Conservation (phyloP, 441 rosid genomes). For the Aleurites moluccanus region DNA sequence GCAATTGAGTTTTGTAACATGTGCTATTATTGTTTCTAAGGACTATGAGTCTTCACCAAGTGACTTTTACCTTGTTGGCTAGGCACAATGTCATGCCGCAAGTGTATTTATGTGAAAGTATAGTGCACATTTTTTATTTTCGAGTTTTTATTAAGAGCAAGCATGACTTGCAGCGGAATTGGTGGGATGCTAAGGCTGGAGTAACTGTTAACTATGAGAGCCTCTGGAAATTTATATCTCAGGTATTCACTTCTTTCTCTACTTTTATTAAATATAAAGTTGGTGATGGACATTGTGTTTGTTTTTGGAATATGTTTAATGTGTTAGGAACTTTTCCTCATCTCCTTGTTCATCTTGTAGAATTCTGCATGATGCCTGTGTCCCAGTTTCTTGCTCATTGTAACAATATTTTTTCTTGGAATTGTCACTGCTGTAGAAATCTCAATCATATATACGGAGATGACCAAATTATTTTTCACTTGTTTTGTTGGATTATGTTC, state of each 20-base stretch:
- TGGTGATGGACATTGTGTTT: background rate
- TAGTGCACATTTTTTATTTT: background rate
- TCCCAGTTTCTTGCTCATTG: background rate
- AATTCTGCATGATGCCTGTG: background rate
- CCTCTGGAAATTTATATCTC: background rate
- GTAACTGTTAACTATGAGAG: background rate
- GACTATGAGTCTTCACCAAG: background rate
- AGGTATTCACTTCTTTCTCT: background rate
- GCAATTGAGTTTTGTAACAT: background rate
- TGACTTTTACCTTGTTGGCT: background rate
- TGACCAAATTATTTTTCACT: background rate
- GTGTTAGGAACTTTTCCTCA: background rate
- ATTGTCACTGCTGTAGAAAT: background rate
- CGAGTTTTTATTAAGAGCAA: background rate
- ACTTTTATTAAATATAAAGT: background rate
- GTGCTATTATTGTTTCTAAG: background rate
- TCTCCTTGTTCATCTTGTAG: background rate
- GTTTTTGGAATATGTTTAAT: background rate
- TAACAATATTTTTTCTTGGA: background rate
- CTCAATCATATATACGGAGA: background rate
- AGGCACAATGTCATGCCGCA: background rate
- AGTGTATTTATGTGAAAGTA: background rate
- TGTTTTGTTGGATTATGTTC: background rate
- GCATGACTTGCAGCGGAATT: background rate
- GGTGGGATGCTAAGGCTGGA: background rate